Evolutionary conservation across 192 early-diverging fungal species (phyloP), one percentile per base, ranked within the genome.

Genomic region (Podila clonocystis): DNA sequence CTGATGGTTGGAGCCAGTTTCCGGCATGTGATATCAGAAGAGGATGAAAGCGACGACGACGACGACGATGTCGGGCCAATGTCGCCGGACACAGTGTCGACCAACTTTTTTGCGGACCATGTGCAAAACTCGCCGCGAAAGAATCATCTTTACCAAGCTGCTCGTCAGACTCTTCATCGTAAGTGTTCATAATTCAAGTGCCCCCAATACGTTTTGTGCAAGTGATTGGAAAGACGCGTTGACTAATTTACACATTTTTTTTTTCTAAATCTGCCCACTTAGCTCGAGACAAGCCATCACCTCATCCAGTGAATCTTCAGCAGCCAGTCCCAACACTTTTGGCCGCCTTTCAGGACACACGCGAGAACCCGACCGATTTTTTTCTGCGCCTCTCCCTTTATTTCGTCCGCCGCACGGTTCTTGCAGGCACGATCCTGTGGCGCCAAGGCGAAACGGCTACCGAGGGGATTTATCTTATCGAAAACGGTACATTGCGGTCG

Each of bases 401-500:
- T 73, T 98, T 97, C 87, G 85, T 77, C 36, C 87, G 91, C 70
- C 75, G 83, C 30, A 82, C 85, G 52, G 82, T 91, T 15, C 69
- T 70, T 26, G 66, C 85, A 9, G 91, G 88, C 8, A 87, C 89
- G 9, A 77, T 85, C 20, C 83, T 97, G 61, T 99, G 94, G 91
- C 74, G 70, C 19, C 79, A 88, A 33, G 94, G 90, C 52, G 88
- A 84, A 13, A 68, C 74, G 0, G 75, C 84, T 11, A 83, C 90
- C 0, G 85, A 86, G 15, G 92, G 88, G 48, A 72, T 97, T 50
- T 93, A 94, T 62, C 65, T 97, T 5, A 85, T 97, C 2, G 95
- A 97, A 82, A 76, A 87, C 13, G 97, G 96, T 0, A 75, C 85
- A 66, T 75, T 83, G n/a, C 71, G 73, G 24, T 63, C 84, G 79